These are phyloP conservation scores for Coniophora puteana DNA, from an alignment of 1,284 basidiomycete species.

Conservation along the genomic window DNA sequence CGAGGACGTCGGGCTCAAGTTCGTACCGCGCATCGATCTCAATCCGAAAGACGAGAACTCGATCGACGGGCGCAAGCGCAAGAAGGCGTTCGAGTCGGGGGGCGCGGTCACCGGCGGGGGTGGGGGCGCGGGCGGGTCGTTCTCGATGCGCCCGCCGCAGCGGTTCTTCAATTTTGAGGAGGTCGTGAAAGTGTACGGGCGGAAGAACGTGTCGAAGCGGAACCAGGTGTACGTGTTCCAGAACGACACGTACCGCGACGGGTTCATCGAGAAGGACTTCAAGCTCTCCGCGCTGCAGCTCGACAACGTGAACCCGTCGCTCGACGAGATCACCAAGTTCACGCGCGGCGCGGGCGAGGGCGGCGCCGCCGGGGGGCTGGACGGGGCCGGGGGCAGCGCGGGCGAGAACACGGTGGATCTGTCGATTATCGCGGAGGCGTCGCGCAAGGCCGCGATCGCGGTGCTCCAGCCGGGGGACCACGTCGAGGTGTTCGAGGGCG, in stretches of 20 bases:
- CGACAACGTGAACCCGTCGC: slow-evolving; percentile 91
- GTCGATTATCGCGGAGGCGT: slow-evolving; percentile 85
- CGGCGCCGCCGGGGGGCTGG: too few species aligned
- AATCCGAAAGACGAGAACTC: slow-evolving; percentile 79
- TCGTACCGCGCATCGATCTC: slow-evolving; percentile 95
- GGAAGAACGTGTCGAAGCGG: slow-evolving; percentile 69
- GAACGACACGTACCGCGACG: slow-evolving; percentile 91
- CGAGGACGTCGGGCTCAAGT: slow-evolving; percentile 91
- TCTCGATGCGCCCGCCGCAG: slow-evolving; percentile 81
- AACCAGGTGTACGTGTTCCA: slow-evolving; percentile 82
- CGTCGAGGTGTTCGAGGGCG: slow-evolving; percentile 96
- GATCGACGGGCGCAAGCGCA: slow-evolving; percentile 68
- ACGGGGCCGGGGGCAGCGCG: slow-evolving; percentile 59
- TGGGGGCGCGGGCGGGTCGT: slow-evolving; percentile 38
- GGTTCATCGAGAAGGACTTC: slow-evolving; percentile 97
- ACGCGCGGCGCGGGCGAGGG: slow-evolving; percentile 64
- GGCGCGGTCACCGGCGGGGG: too few species aligned
- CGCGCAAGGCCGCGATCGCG: slow-evolving; percentile 80
- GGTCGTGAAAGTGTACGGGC: slow-evolving; percentile 83
- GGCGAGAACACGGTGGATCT: slow-evolving; percentile 69
- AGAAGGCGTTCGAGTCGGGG: too few species aligned
- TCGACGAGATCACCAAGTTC: slow-evolving; percentile 96
- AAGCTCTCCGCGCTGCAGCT: slow-evolving; percentile 75
- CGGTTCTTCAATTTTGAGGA: slow-evolving; percentile 95
- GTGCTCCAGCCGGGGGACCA: slow-evolving; percentile 97